Percentiles rank a stretch among this genome's conserved stretches.
Conservation (phyloP, 768 basidiomycete species). For the Serendipita sp. region DNA sequence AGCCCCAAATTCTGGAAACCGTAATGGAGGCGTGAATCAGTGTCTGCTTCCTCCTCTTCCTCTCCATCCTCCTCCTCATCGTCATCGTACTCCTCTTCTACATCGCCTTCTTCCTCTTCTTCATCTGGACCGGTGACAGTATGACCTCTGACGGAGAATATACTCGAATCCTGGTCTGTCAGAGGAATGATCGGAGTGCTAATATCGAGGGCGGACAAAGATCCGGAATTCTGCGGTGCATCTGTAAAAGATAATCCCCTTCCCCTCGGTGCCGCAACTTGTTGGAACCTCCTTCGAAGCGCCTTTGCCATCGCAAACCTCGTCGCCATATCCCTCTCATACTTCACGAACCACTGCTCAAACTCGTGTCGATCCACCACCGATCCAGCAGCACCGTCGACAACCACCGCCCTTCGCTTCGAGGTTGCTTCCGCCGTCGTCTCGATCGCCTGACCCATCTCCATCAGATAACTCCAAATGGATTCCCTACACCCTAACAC, state of each 20-base stretch:
- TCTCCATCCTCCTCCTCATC: background rate
- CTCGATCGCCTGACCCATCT: conserved; percentile 18
- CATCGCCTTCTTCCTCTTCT: background rate
- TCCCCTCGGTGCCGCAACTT: background rate
- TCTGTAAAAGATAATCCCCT: background rate
- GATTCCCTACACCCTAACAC: conserved; percentile 54
- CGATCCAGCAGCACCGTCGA: background rate
- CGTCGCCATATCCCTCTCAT: background rate
- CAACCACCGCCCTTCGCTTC: background rate
- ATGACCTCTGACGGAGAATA: no score
- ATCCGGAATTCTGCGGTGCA: background rate
- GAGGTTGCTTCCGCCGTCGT: conserved; percentile 24
- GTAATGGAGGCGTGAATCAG: no score
- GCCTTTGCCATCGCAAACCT: background rate
- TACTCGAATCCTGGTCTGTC: background rate
- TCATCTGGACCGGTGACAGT: background rate
- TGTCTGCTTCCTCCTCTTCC: no score
- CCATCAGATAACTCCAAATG: conserved; percentile 64
- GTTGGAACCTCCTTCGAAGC: background rate
- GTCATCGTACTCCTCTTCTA: background rate
- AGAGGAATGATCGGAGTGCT: background rate
- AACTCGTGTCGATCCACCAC: background rate
- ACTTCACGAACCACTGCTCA: background rate
- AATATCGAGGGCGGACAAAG: background rate
- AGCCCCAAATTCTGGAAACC: no score